A percentile compares a stretch with the other conserved stretches of the same genome.
These are phyloP conservation scores for Juglanconis sp. DNA, from an alignment of 2,329 filamentous ascomycete genomes.

Conservation along the genomic window DNA sequence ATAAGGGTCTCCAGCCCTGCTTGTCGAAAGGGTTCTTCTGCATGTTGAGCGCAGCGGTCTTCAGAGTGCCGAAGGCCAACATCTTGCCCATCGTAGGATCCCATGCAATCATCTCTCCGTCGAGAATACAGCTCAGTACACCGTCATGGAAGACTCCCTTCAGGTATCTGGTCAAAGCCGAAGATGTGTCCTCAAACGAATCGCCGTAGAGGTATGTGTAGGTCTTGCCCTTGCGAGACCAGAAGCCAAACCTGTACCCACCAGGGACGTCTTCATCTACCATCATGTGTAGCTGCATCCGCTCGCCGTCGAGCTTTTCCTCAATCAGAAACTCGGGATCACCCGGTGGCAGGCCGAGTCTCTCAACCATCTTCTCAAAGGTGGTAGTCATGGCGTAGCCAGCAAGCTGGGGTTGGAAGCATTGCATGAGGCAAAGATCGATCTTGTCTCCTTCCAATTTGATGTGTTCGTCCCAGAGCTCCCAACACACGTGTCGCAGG, in stretches of 20 bases:
- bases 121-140: constrained; percentile 83
- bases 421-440: constrained; percentile 81
- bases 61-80: constrained; percentile 87
- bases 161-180: constrained; percentile 77
- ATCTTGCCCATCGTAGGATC: constrained; percentile 81
- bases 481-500: constrained; percentile 89
- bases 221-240: constrained; percentile 94
- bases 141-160: constrained; percentile 71
- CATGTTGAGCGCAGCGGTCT: constrained; percentile 80
- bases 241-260: constrained; percentile 76
- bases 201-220: constrained; percentile 93
- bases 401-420: constrained; percentile 92
- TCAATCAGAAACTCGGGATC: constrained; percentile 91
- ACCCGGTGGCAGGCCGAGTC: constrained; percentile 61
- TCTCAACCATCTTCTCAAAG: constrained; percentile 75
- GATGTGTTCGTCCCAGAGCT: constrained; percentile 70
- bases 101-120: constrained; percentile 99
- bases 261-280: constrained; percentile 66
- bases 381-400: constrained; percentile 78
- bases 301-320: constrained; percentile 94
- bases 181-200: constrained; percentile 68
- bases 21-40: constrained; percentile 67
- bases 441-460: constrained; percentile 73
- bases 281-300: constrained; percentile 93
- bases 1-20: constrained; percentile 70